phyloP scores from a whole-genome alignment of 164 flowering plant genomes.

The Houttuynia cordata region DNA sequence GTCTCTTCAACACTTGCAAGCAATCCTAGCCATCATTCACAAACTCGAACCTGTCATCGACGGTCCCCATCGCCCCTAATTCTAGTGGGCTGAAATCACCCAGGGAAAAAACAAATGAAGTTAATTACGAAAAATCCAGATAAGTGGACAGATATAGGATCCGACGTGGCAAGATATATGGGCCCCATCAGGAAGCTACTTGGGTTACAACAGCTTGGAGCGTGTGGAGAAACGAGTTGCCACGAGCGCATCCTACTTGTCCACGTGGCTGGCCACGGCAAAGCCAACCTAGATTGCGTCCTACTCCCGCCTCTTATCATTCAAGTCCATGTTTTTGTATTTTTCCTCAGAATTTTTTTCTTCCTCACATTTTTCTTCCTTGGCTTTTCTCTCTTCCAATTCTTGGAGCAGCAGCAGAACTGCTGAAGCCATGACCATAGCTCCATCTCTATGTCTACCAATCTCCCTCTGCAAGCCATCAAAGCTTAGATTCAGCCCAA shows the following conservation, averaged over 20 bases:
- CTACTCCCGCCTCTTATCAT: slow-evolving; percentile 57
- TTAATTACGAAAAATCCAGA: background rate
- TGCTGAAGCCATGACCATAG: slow-evolving; percentile 15
- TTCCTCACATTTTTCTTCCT: too few relatives aligned
- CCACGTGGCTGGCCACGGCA: slow-evolving; percentile 49
- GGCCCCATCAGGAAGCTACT: slow-evolving; percentile 1
- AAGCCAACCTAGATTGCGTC: slow-evolving; percentile 57
- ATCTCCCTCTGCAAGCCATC: slow-evolving; percentile 16
- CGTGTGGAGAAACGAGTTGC: slow-evolving; percentile 37
- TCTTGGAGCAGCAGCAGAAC: background rate
- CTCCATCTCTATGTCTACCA: slow-evolving; percentile 20
- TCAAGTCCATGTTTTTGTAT: slow-evolving; percentile 1
- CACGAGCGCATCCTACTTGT: slow-evolving; percentile 24
- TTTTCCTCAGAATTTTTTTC: too few relatives aligned
- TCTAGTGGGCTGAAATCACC: too few relatives aligned
- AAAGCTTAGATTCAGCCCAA: slow-evolving; percentile 24
- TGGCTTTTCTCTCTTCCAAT: background rate
- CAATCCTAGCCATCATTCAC: too few relatives aligned
- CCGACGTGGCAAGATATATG: slow-evolving; percentile 19
- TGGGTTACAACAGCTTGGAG: background rate
- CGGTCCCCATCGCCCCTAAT: too few relatives aligned
- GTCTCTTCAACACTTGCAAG: too few relatives aligned
- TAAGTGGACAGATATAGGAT: slow-evolving; percentile 4
- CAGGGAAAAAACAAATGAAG: too few relatives aligned
- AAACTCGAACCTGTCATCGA: too few relatives aligned